Base-by-base conservation (phyloP, 1,139 yeast genomes). In the Pichia sp. region DNA sequence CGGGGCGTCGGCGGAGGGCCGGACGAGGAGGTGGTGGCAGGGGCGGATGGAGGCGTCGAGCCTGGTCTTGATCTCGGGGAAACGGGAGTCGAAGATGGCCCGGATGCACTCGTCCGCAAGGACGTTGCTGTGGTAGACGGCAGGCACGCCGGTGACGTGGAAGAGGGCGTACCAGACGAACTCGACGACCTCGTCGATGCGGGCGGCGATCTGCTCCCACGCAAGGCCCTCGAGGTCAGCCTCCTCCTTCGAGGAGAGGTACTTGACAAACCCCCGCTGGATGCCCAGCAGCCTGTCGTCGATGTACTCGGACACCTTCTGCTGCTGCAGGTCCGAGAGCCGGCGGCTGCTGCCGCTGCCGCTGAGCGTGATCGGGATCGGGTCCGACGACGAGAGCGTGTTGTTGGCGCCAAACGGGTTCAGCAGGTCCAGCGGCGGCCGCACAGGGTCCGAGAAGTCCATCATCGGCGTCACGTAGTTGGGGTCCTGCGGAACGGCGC, bases 251-350 rank as follows among this genome's bases (percentile, higher is more conserved):
- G 61, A 46, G 2, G 84, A 77, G 57, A 84, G 75, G 51, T 82
- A 75, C 64, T 84, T 87, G 34, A 89, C 82, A 63, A 80, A 87
- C 58, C 73, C 76, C 49, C 95, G 72, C 61, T 86, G 90, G 2
- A 88, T 75, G 23, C 71, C 69, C 59, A 85, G 71, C 40, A 87
- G 69, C 57, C 77, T 72, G 5, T 75, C 79, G 64, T 89, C 96
- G 13, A 86, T 68, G 62, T 82, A 85, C 46, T 77, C 76, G 46
- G 84, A 71, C 53, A 87, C 73, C 61, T 78, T 78, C 56, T 85
- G 80, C 63, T 85, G 88, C 66, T 87, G 93, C 1, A 73, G 60
- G 51, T 67, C 66, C 0, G 74, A 70, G 6, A 74, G 62, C 36
- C 63, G 57, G 54, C 70, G 64, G 5, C 55, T 16, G 4, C 41